A percentile compares a stretch with the other conserved stretches of the same genome.
These are phyloP conservation scores for Trichophyton mentagrophytes DNA, from an alignment of 2,329 filamentous ascomycete species.

Conservation along the genomic window DNA sequence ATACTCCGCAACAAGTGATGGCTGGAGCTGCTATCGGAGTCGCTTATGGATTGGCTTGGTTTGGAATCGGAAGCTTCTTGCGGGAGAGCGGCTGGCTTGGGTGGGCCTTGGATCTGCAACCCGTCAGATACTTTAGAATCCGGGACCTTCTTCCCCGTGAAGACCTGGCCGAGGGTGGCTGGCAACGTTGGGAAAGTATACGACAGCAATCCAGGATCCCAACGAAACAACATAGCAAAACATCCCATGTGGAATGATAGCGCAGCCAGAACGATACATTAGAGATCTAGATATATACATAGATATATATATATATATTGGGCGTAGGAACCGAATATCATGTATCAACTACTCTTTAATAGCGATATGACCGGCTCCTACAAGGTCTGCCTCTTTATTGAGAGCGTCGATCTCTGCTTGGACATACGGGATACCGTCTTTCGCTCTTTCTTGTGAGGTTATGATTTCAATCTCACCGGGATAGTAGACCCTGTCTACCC, in stretches of 20 bases:
- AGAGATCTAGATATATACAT: neutral
- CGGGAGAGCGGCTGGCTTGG: conserved; percentile 57
- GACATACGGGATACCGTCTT: conserved; percentile 39
- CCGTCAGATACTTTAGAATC: conserved; percentile 55
- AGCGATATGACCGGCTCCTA: conserved; percentile 20
- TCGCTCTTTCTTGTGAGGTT: conserved; percentile 30
- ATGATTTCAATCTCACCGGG: conserved; percentile 46
- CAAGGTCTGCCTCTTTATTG: conserved; percentile 38
- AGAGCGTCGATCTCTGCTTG: conserved; percentile 37
- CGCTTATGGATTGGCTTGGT: conserved; percentile 65
- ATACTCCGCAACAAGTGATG: conserved; percentile 77
- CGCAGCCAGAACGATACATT: neutral
- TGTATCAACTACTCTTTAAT: neutral
- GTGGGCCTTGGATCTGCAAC: conserved; percentile 55
- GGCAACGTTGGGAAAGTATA: conserved; percentile 72
- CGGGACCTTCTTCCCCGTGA: conserved; percentile 78
- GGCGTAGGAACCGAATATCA: too few species aligned
- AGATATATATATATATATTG: neutral
- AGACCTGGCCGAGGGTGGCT: conserved; percentile 80
- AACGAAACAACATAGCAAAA: neutral
- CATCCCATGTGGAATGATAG: neutral
- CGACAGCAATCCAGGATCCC: conserved; percentile 15
- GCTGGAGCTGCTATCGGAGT: conserved; percentile 62
- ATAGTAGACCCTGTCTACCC: conserved; percentile 44
- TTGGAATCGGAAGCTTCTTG: conserved; percentile 53